Base-by-base conservation (phyloP, 2,329 filamentous ascomycete species). In the Ophiognomonia clavigignenti-juglandacearum region DNA sequence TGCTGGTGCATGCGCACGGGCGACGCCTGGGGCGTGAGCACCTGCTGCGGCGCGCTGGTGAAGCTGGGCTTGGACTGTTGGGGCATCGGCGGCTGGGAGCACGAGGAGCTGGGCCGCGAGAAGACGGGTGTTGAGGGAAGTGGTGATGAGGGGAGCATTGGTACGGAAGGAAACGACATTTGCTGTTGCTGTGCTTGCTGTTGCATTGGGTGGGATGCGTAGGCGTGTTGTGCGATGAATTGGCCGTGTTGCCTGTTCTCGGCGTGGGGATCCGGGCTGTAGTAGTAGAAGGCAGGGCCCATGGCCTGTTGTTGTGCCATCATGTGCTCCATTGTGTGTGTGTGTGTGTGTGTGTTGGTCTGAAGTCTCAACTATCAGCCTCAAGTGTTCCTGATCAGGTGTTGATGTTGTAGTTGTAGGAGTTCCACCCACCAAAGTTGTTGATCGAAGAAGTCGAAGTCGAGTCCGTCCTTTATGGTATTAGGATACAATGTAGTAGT, bases 201-300 rank as follows among this genome's bases (percentile, higher is more conserved):
- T n/a, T 71, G 76, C 20, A 45, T 41, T 13, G 35, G 19, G 49
- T 51, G 49, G 34, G 22, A 42, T 32, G 46, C 40, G 29, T 48
- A 48, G 37, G 35, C 13, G 36, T 71, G 78, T 52, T 70, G 67
- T 51, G 77, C 80, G 54, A 83, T 79, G 73, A 89, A 91, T 68
- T 88, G 83, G 45, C 82, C 82, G 68, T 91, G 85, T 62, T 86
- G 85, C 61, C 83, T 78, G 60, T 78, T 77, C 64, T 90, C 85
- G 53, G 81, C 74, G 65, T 80, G 83, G 54, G 84, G 77, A 58
- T 93, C 87, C 56, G 86, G 82, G 60, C 82, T 85, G 74, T 92
- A 95, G 76, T 91, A 93, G 78, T 87, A 91, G 75, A 90, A 95
- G 56, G 83, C 80, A 69, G 87, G 85, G 52, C 77, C 82, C 75